phyloP scores from a whole-genome alignment of 2,329 filamentous ascomycete genomes.

The Xylaria digitata region DNA sequence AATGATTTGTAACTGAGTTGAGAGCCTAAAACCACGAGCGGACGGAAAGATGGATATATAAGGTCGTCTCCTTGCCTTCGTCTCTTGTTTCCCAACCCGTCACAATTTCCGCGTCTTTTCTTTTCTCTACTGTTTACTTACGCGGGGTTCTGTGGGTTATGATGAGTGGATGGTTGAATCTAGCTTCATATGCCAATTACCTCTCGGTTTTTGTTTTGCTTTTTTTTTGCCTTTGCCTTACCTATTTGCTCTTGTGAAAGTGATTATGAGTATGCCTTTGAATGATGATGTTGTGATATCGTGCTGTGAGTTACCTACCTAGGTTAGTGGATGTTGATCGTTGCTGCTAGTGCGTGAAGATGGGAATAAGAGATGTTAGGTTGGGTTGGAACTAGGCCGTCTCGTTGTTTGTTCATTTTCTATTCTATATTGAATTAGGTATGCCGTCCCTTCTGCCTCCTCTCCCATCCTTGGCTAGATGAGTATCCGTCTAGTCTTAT shows the following conservation, averaged over 20 bases:
- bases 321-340: neutral
- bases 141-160: neutral
- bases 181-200: constrained; percentile 9
- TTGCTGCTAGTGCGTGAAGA: neutral
- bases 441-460: no score
- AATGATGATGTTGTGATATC: neutral
- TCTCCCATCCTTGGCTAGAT: no score
- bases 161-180: constrained; percentile 2
- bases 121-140: neutral
- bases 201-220: neutral
- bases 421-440: no score
- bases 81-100: neutral
- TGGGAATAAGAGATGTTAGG: neutral
- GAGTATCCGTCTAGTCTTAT: no score
- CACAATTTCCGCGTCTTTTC: neutral
- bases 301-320: no score
- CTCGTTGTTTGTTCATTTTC: neutral
- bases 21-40: neutral
- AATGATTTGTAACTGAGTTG: neutral
- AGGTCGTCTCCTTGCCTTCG: constrained; percentile 17
- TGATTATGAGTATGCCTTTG: neutral
- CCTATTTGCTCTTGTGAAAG: neutral
- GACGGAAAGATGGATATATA: constrained; percentile 23
- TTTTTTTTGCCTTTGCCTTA: neutral
- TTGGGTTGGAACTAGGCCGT: neutral